These are phyloP conservation scores for Trebouxia sp. DNA, from an alignment of 139 green algal genomes.

Conservation along the genomic window DNA sequence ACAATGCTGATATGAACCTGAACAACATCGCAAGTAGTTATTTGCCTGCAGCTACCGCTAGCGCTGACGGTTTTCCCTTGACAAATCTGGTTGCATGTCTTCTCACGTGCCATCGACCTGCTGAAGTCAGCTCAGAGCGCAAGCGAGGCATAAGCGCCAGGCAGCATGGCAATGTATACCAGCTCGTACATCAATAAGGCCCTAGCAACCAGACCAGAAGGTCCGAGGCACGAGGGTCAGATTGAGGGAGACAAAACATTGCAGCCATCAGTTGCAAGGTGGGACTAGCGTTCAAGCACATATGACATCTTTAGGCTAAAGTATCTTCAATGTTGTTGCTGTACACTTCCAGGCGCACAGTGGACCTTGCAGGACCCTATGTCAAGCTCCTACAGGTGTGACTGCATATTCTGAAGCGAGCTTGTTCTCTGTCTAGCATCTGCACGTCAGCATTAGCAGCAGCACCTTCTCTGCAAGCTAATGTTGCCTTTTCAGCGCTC, in stretches of 20 bases:
- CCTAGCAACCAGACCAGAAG: constrained; percentile 5
- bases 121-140: no score
- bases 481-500: no score
- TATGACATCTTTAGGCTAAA: no score
- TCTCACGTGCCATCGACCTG: no score
- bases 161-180: constrained; percentile 11
- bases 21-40: no score
- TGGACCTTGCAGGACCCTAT: constrained; percentile 47
- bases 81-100: no score
- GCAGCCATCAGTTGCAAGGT: constrained; percentile 44
- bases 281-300: background rate
- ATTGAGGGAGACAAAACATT: constrained; percentile 51
- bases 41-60: no score
- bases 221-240: constrained; percentile 1
- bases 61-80: no score
- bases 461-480: no score
- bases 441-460: background rate
- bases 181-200: constrained; percentile 25
- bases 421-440: background rate
- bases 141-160: no score
- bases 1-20: no score
- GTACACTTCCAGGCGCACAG: constrained; percentile 40
- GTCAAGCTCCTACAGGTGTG: constrained; percentile 44
- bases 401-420: background rate
- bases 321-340: background rate